phyloP scores from a whole-genome alignment of 2,329 filamentous ascomycete species.

The Endoconidiophora laricicola region DNA sequence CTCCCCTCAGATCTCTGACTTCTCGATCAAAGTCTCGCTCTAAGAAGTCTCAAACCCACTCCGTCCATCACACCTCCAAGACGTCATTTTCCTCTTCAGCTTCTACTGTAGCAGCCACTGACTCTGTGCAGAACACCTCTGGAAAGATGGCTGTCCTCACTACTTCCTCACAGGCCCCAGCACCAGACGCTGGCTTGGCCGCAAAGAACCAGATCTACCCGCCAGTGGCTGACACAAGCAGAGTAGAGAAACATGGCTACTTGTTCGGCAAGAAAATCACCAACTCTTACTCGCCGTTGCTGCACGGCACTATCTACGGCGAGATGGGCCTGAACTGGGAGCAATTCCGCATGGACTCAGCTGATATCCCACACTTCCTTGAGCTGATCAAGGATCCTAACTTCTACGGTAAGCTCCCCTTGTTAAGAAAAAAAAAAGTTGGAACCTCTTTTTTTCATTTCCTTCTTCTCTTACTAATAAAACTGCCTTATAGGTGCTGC shows the following conservation, averaged over 20 bases:
- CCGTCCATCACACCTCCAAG: background rate
- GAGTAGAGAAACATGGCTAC: conserved; percentile 26
- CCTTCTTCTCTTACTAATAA: background rate
- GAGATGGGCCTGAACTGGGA: conserved; percentile 33
- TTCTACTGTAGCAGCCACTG: background rate
- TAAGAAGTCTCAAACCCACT: background rate
- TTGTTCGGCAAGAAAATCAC: conserved; percentile 41
- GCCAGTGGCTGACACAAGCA: conserved; percentile 2
- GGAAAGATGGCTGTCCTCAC: conserved; percentile 3
- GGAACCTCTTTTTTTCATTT: background rate
- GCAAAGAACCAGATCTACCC: background rate
- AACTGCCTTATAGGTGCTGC: conserved; percentile 35
- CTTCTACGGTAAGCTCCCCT: conserved; percentile 37
- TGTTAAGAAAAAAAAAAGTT: background rate
- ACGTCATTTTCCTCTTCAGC: background rate
- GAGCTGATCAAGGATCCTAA: conserved; percentile 36
- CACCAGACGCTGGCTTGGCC: background rate
- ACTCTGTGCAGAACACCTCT: background rate
- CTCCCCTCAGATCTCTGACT: too few species aligned
- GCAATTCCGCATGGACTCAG: conserved; percentile 36
- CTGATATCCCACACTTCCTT: conserved; percentile 31
- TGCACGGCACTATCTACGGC: conserved; percentile 38
- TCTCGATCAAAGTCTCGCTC: too few species aligned
- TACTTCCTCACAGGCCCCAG: background rate
- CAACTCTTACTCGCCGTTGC: conserved; percentile 36